phyloP scores from a whole-genome alignment of 768 basidiomycete species.

The Mycena maculata region DNA sequence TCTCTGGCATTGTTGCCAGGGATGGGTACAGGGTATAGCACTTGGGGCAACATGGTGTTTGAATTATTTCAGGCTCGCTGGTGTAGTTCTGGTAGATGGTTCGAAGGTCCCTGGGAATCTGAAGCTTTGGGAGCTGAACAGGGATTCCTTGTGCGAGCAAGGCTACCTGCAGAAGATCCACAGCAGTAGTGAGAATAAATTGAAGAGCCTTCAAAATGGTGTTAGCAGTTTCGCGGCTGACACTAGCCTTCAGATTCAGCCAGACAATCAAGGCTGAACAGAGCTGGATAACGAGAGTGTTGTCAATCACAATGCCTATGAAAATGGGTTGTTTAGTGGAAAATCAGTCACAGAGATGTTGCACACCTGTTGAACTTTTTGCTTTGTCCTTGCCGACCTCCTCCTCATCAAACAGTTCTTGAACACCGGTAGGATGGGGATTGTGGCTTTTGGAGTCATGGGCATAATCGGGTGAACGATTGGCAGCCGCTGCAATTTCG shows the following conservation, averaged over 20 bases:
- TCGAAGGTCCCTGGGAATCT: conserved; percentile 28
- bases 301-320: conserved; percentile 5
- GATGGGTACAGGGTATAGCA: conserved; percentile 27
- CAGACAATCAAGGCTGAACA: conserved; percentile 26
- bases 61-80: conserved; percentile 17
- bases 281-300: conserved; percentile 14
- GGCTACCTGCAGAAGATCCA: conserved; percentile 16
- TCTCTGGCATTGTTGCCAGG: conserved; percentile 17
- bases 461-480: conserved; percentile 1
- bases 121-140: conserved; percentile 14
- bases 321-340: not conserved
- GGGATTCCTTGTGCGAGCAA: conserved; percentile 20
- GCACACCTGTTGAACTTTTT: conserved; percentile 2
- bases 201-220: conserved; percentile 25
- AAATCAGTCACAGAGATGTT: not conserved
- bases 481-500: conserved; percentile 1
- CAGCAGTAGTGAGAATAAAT: conserved; percentile 16
- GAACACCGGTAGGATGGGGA: not conserved
- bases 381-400: not conserved
- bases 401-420: not conserved
- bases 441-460: not conserved
- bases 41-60: conserved; percentile 28
- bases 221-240: conserved; percentile 26
- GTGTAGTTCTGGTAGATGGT: conserved; percentile 11
- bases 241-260: conserved; percentile 25